A percentile compares a stretch with the other conserved stretches of the same genome.
Conservation (phyloP, 1,284 basidiomycete genomes). For the Rhodotorula mucilaginosa region DNA sequence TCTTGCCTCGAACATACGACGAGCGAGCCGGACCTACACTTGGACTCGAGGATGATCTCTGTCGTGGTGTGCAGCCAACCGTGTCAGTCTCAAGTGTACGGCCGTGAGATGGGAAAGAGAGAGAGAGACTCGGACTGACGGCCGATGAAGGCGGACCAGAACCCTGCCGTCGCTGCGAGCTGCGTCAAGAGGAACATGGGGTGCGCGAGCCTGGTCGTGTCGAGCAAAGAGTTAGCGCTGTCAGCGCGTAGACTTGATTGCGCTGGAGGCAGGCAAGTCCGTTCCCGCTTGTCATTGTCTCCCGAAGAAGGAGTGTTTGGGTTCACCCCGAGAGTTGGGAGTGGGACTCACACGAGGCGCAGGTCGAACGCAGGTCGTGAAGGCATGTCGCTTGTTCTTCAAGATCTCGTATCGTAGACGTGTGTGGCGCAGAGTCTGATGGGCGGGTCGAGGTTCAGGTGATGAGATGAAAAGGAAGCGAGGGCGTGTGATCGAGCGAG, state of each 20-base stretch:
- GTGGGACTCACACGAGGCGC: not conserved
- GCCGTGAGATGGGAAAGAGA: slow-evolving; percentile 5
- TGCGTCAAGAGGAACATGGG: slow-evolving; percentile 85
- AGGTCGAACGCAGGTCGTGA: not conserved
- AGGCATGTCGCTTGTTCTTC: not conserved
- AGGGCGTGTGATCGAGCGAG: not conserved
- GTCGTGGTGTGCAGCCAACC: slow-evolving; percentile 50
- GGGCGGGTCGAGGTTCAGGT: not conserved
- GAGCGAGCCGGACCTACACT: slow-evolving; percentile 19
- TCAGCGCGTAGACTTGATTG: no score
- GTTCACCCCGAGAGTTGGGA: not conserved
- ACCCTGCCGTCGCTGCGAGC: slow-evolving; percentile 67
- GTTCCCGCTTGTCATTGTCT: not conserved
- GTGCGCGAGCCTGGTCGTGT: slow-evolving; percentile 57
- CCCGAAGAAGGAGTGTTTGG: not conserved
- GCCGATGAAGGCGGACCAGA: slow-evolving; percentile 88
- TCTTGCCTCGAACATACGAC: not conserved
- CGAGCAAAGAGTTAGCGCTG: no score
- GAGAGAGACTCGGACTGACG: slow-evolving; percentile 55
- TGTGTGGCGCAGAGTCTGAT: no score
- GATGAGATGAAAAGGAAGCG: not conserved
- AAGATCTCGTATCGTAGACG: not conserved
- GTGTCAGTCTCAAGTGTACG: not conserved
- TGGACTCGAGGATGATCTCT: slow-evolving; percentile 36
- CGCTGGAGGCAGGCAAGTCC: no score